Conservation (phyloP, 2,329 filamentous ascomycete species). For the Colletotrichum euphorbiae region DNA sequence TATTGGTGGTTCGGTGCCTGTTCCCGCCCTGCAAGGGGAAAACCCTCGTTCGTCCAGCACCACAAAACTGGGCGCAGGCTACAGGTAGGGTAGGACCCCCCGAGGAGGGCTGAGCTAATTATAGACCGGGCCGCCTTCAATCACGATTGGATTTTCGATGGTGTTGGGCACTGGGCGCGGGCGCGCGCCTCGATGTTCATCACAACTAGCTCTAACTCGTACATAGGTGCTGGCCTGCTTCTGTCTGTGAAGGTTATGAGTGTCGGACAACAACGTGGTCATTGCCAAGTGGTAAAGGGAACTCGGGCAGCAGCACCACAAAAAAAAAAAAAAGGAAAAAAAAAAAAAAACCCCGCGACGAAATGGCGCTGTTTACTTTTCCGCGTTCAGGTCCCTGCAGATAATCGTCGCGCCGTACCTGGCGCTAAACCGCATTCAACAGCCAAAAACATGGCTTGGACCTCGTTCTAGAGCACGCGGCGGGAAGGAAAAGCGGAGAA, state of each 20-base stretch:
- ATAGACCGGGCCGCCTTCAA: background rate
- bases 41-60: background rate
- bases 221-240: too few species aligned
- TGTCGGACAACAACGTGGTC: too few species aligned
- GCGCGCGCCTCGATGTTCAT: background rate
- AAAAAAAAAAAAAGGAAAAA: too few species aligned
- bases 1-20: background rate
- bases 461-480: background rate
- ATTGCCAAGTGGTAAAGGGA: too few species aligned
- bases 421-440: slow-evolving; percentile 17
- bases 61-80: slow-evolving; percentile 9
- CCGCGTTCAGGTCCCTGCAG: slow-evolving; percentile 17
- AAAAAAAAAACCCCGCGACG: background rate
- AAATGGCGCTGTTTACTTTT: background rate
- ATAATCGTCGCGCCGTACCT: slow-evolving; percentile 18
- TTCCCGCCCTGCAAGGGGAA: background rate
- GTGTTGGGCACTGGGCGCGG: background rate
- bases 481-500: slow-evolving; percentile 4
- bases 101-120: slow-evolving; percentile 12
- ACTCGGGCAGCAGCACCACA: too few species aligned
- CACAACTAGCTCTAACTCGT: too few species aligned
- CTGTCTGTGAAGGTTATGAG: too few species aligned
- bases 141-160: background rate
- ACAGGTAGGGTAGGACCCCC: background rate
- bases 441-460: slow-evolving; percentile 19